Base-by-base conservation (phyloP, 2,329 filamentous ascomycete genomes). In the Fusarium sacchari region DNA sequence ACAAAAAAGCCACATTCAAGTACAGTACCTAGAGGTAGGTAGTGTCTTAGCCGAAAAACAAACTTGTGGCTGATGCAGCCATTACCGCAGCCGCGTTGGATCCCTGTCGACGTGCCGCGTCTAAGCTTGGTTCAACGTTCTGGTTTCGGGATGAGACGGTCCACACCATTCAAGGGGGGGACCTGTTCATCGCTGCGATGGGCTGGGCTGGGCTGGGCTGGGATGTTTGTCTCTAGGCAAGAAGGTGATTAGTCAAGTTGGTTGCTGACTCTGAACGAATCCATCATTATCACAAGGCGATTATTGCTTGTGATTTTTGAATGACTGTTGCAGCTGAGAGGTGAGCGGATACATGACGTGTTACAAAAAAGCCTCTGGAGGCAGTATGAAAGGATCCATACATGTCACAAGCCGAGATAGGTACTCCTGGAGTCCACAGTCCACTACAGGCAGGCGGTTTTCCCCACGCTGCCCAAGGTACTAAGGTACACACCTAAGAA, bases 91-190 rank as follows among this genome's bases (percentile, higher is more conserved):
- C 67, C 73, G 67, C 74, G 72, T 67, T 72, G 72, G 68, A 77
- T 70, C 76, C 76, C 69, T 77, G 76, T 76, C 75, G 67, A 73
- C 58, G 77, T 77, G 67, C 72, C 76, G 76, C 76, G 76, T 55
- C 76, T 78, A 78, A 78, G 76, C 74, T 78, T 78, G 75, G 76
- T 77, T 78, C 76, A 78, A 78, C 76, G 76, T 69, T 76, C 65
- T 75, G 64, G 72, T 72, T 74, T 64, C 67, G 53, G 71, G 76
- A 68, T 56, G 50, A 73, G 66, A 71, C 58, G 69, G 74, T 37
- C 61, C 72, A 64, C 60, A 69, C 58, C 53, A 26, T 56, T 61
- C 62, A 62, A 69, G 53, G 53, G 74, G 66, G 69, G 58, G 44
- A 22, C 49, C 34, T 40, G 40, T 63, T 30, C 53, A 47, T 58